Base-by-base conservation (phyloP, 169 alveolate species). In the Perkinsus marinus region DNA sequence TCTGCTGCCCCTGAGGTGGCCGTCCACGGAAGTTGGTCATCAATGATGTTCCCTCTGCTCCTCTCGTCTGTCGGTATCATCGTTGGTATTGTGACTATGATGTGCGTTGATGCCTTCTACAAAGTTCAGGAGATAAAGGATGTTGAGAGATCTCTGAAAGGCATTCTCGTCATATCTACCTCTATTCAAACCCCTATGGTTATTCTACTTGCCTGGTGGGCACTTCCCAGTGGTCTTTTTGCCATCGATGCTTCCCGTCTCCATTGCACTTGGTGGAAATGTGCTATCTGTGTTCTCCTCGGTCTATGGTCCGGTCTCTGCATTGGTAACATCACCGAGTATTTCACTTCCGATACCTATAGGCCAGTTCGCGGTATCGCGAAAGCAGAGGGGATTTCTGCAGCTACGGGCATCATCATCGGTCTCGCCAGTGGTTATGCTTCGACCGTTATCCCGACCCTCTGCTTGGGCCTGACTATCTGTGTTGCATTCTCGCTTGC, bases 251-350 rank as follows among this genome's bases (percentile, higher is more conserved):
- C 92, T 34, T 36, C 47, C 22, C 68, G 92, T 22, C 69, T 68
- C 90, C 93, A 91, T 38, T 89, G 91, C 19, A 93, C 94, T 13
- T 89, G 93, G 91, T 89, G 93, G 91, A 93, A 93, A 92, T 94
- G 95, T 68, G 93, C 94, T 46, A 93, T 94, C 39, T 96, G 97
- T 91, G 91, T 94, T 17, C 89, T 95, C 57, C 90, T 93, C 90
- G 98, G 98, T 68, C 93, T 96, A 26, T 94, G 96, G 96, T 91
- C 97, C 39, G 96, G 97, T 39, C 90, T 96, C 68, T 92, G 93
- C 57, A 95, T 96, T 91, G 97, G 97, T 37, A 92, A 93, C 69
- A 92, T 95, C 47, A 96, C 98, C 39, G 97, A 96, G 91, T 96
- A 94, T 93, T 95, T 93, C 95, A 96, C 98, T 0, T 95, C 96